Conservation (phyloP, 2,329 filamentous ascomycete genomes). For the Ophiosphaerella korrae region DNA sequence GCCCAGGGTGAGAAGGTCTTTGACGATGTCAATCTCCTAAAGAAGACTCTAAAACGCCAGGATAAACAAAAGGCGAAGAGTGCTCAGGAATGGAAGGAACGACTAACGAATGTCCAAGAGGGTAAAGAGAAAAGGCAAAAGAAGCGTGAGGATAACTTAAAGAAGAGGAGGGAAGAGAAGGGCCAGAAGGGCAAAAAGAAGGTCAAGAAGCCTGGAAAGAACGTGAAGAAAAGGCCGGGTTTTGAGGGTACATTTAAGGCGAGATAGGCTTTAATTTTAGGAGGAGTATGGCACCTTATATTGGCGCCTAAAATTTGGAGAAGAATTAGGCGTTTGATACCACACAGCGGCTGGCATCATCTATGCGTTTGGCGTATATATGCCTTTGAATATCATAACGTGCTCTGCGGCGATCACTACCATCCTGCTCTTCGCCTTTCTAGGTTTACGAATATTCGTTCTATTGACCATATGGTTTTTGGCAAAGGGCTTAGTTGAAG, state of each 20-base stretch:
- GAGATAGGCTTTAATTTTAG: constrained; percentile 26
- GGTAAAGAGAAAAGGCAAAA: constrained; percentile 56
- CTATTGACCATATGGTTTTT: too few species aligned
- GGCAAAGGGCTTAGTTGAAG: too few species aligned
- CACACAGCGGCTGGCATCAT: constrained; percentile 31
- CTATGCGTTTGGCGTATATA: constrained; percentile 31
- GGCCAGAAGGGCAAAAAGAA: constrained; percentile 71
- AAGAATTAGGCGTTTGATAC: constrained; percentile 39
- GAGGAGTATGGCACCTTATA: neutral
- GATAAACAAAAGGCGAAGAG: constrained; percentile 89
- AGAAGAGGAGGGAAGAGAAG: constrained; percentile 75
- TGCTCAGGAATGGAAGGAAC: constrained; percentile 75
- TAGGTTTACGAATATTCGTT: neutral
- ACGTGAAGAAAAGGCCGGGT: constrained; percentile 59
- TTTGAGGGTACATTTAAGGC: constrained; percentile 71
- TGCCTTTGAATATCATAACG: constrained; percentile 29
- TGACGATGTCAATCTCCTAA: constrained; percentile 80
- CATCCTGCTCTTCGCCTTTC: constrained; percentile 3
- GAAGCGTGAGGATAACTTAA: constrained; percentile 61
- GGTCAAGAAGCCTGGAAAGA: constrained; percentile 57
- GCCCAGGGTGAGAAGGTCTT: constrained; percentile 88
- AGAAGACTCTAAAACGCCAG: constrained; percentile 94
- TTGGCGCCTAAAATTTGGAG: constrained; percentile 19
- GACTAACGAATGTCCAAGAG: constrained; percentile 52
- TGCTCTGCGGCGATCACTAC: constrained; percentile 9